Evolutionary conservation across 768 basidiomycete genomes (phyloP).

Genomic region (Podaxis sp.): DNA sequence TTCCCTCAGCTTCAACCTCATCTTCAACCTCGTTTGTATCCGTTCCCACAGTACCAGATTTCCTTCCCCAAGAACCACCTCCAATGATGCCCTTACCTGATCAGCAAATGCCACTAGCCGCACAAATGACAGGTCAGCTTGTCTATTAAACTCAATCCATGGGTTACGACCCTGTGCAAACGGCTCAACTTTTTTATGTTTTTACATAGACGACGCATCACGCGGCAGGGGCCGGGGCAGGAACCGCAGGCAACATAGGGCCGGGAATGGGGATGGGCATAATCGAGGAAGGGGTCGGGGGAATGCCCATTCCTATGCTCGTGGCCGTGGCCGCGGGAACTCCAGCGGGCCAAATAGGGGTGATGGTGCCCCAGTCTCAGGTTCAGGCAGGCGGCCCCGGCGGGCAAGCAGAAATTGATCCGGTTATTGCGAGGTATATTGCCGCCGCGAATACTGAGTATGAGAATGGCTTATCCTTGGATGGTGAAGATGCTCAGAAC

Average conservation of each 20-base stretch:
- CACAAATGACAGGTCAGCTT: conserved; percentile 10
- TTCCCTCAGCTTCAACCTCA: background rate
- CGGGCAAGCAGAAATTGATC: background rate
- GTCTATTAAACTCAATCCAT: background rate
- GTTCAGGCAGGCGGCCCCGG: background rate
- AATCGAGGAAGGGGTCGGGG: too few relatives aligned
- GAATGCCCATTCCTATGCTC: conserved; percentile 1
- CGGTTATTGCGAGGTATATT: background rate
- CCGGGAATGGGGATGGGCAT: background rate
- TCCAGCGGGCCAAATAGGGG: background rate
- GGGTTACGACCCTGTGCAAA: background rate
- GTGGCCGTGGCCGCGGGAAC: background rate
- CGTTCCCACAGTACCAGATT: background rate
- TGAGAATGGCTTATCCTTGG: background rate
- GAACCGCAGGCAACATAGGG: background rate
- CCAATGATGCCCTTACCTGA: background rate
- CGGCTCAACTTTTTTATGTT: conserved; percentile 1
- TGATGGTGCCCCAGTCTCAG: background rate
- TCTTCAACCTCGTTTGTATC: background rate
- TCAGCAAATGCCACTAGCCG: background rate
- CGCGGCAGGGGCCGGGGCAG: background rate
- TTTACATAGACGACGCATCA: conserved; percentile 6
- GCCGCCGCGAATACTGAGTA: background rate
- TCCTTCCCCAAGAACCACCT: background rate
- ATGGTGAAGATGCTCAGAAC: background rate